Conservation (phyloP, 108 stramenopile species). For the Nitzschia sp. region DNA sequence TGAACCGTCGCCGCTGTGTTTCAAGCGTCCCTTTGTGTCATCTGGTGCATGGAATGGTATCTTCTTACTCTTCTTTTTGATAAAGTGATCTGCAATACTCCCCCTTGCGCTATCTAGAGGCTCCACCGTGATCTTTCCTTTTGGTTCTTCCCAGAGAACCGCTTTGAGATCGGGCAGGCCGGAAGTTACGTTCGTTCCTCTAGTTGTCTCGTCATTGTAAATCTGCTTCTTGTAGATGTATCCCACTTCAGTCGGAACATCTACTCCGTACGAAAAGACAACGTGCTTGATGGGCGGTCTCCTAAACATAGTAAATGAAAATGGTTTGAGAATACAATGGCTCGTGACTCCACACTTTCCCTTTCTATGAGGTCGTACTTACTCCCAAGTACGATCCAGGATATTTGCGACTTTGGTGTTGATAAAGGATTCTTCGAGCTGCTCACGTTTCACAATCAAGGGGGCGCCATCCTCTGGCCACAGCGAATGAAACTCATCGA, state of each 20-base stretch:
- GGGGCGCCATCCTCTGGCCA: slow-evolving; percentile 77
- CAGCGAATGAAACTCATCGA: slow-evolving; percentile 62
- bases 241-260: slow-evolving; percentile 84
- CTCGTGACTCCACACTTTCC: neutral
- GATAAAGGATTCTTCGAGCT: slow-evolving; percentile 72
- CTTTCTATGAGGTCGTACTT: slow-evolving; percentile 31
- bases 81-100: slow-evolving; percentile 37
- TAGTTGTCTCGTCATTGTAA: slow-evolving; percentile 28
- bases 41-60: slow-evolving; percentile 26
- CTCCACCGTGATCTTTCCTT: slow-evolving; percentile 43
- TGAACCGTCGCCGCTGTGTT: slow-evolving; percentile 83
- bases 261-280: slow-evolving; percentile 83
- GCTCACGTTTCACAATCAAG: slow-evolving; percentile 67
- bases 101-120: slow-evolving; percentile 11
- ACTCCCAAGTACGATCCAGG: slow-evolving; percentile 73
- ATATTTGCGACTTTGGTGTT: slow-evolving; percentile 59
- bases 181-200: slow-evolving; percentile 18
- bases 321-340: neutral
- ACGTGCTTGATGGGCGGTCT: slow-evolving; percentile 86
- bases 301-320: neutral
- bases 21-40: slow-evolving; percentile 2
- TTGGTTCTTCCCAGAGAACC: slow-evolving; percentile 69
- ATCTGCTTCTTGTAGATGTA: slow-evolving; percentile 55
- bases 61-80: slow-evolving; percentile 60
- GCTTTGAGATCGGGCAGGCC: slow-evolving; percentile 42